phyloP scores from a whole-genome alignment of 2,329 filamentous ascomycete genomes.

The Dactylellina drechsleri region DNA sequence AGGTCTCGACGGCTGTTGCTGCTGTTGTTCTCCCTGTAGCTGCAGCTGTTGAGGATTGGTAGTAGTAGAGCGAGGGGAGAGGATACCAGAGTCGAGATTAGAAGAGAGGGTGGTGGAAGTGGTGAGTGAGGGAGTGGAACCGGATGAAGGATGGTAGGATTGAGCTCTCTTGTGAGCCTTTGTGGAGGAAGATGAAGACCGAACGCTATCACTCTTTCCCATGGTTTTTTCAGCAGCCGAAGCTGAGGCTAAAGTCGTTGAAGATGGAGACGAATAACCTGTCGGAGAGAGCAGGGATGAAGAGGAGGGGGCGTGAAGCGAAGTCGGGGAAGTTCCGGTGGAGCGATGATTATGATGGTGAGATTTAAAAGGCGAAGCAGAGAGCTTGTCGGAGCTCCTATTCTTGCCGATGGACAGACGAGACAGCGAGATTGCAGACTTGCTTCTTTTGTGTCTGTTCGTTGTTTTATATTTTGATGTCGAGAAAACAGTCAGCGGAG shows the following conservation, averaged over 20 bases:
- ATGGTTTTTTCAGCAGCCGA: slow-evolving; percentile 17
- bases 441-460: slow-evolving; percentile 45
- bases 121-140: slow-evolving; percentile 28
- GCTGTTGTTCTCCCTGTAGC: not conserved
- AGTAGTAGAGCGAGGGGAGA: slow-evolving; percentile 8
- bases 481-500: slow-evolving; percentile 25
- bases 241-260: not conserved
- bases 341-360: slow-evolving; percentile 7
- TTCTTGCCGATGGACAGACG: slow-evolving; percentile 37
- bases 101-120: slow-evolving; percentile 14
- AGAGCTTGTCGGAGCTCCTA: slow-evolving; percentile 49
- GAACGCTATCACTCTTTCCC: slow-evolving; percentile 42
- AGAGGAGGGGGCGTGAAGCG: slow-evolving; percentile 64
- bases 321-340: slow-evolving; percentile 62
- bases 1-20: not conserved
- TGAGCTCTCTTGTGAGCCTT: slow-evolving; percentile 49
- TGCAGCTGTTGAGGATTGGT: not conserved
- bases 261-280: too few species aligned
- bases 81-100: not conserved
- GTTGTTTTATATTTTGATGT: too few species aligned
- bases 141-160: slow-evolving; percentile 37
- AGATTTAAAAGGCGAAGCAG: slow-evolving; percentile 13
- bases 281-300: slow-evolving; percentile 33
- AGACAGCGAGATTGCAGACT: slow-evolving; percentile 42
- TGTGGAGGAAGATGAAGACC: slow-evolving; percentile 33